Evolutionary conservation across 257 asterid genomes (phyloP).

Genomic region (Asclepias syriaca): DNA sequence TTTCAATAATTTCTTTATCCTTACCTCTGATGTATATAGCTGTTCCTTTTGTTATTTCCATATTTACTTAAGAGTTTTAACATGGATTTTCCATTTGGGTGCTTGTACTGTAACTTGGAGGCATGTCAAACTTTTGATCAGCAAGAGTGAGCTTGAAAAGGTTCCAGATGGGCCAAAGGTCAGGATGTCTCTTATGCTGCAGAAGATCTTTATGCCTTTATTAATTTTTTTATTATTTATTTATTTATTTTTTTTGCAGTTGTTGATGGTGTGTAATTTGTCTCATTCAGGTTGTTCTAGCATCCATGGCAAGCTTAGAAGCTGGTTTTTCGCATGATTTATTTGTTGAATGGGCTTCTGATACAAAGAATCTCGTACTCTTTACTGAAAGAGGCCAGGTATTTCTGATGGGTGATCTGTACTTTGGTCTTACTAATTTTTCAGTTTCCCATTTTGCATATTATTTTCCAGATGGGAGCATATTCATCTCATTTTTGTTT

Average conservation of each 20-base stretch:
- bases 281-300: conserved; percentile 71
- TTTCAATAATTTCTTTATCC: not conserved
- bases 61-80: not conserved
- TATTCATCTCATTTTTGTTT: not conserved
- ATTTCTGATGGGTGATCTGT: conserved; percentile 24
- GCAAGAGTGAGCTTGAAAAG: conserved; percentile 74
- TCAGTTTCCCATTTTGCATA: not conserved
- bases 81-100: not conserved
- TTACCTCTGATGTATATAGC: not conserved
- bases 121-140: conserved; percentile 65
- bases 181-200: conserved; percentile 18
- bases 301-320: conserved; percentile 98
- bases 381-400: conserved; percentile 99
- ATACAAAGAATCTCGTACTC: conserved; percentile 88
- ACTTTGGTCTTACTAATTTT: not conserved
- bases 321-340: conserved; percentile 94
- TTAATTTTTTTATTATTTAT: not conserved
- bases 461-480: not conserved
- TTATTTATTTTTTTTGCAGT: conserved; percentile 10
- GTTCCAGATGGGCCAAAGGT: conserved; percentile 91
- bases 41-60: not conserved
- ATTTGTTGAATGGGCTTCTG: conserved; percentile 97
- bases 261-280: conserved; percentile 14
- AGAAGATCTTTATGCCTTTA: conserved; percentile 14
- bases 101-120: conserved; percentile 41